These are phyloP conservation scores for Penicillium coffeae DNA, from an alignment of 495 filamentous ascomycete genomes.

Conservation along the genomic window DNA sequence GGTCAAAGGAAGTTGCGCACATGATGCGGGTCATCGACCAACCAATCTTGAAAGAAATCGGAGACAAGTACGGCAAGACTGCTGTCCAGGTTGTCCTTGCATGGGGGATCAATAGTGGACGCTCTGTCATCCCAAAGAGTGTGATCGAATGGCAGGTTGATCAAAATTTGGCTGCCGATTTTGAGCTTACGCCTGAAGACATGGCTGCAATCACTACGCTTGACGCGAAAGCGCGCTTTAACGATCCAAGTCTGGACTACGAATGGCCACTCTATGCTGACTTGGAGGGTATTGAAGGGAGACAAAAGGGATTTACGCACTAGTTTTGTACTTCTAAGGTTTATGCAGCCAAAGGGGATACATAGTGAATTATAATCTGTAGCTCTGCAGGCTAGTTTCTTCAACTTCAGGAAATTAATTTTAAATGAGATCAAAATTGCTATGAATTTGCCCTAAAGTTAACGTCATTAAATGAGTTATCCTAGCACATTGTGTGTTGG, in stretches of 20 bases:
- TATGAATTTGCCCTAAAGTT: too few species aligned
- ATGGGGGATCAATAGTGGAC: conserved; percentile 59
- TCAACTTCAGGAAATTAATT: too few species aligned
- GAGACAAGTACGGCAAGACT: conserved; percentile 56
- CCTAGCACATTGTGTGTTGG: too few species aligned
- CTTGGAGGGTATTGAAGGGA: conserved; percentile 48
- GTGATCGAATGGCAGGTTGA: conserved; percentile 46
- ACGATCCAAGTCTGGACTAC: conserved; percentile 51
- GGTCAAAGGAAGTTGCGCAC: conserved; percentile 19
- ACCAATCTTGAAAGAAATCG: conserved; percentile 54
- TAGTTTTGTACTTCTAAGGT: too few species aligned
- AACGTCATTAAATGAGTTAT: too few species aligned
- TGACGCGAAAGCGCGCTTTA: conserved; percentile 55
- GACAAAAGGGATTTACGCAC: too few species aligned
- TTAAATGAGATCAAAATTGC: too few species aligned
- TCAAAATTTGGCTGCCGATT: conserved; percentile 54
- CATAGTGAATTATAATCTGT: too few species aligned
- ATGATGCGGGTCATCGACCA: conserved; percentile 48
- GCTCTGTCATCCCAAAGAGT: conserved; percentile 61
- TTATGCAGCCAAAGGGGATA: too few species aligned
- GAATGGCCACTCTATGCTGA: conserved; percentile 54
- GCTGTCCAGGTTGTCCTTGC: conserved; percentile 57
- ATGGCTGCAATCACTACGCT: conserved; percentile 45
- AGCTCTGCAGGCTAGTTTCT: too few species aligned
- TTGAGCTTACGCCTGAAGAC: conserved; percentile 45